phyloP scores from a whole-genome alignment of 2,329 filamentous ascomycete species.

The Alternaria sp. region DNA sequence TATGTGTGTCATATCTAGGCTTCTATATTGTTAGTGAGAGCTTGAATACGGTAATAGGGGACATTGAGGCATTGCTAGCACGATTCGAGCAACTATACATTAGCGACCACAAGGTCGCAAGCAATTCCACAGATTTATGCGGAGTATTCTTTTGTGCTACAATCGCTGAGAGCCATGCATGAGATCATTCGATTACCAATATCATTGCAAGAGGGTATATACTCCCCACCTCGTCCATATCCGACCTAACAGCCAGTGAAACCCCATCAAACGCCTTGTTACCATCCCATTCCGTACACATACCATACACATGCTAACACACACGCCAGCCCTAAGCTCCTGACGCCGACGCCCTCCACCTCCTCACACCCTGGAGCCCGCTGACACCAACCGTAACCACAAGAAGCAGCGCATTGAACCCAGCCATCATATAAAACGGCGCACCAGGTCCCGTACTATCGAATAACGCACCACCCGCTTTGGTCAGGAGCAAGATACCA shows the following conservation, averaged over 20 bases:
- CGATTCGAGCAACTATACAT: background rate
- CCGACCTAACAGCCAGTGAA: background rate
- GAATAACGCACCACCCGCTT: slow-evolving; percentile 86
- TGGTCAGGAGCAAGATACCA: slow-evolving; percentile 89
- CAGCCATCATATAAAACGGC: slow-evolving; percentile 94
- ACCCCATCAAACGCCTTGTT: background rate
- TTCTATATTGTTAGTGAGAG: background rate
- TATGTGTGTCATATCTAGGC: background rate
- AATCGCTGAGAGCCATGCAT: background rate
- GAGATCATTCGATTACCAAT: background rate
- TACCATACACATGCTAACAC: background rate
- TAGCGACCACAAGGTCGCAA: background rate
- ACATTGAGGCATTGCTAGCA: background rate
- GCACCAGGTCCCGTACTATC: slow-evolving; percentile 75
- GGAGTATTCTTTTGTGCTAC: background rate
- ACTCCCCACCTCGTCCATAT: background rate
- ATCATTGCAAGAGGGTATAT: background rate
- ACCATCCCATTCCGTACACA: background rate
- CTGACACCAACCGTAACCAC: slow-evolving; percentile 48
- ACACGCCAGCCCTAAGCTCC: background rate
- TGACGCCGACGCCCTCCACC: slow-evolving; percentile 1
- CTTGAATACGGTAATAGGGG: background rate
- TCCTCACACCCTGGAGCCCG: slow-evolving; percentile 13
- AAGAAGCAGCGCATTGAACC: slow-evolving; percentile 79
- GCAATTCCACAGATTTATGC: background rate